Evolutionary conservation across 2,329 filamentous ascomycete species (phyloP).

Genomic region (Aureobasidium sp.): DNA sequence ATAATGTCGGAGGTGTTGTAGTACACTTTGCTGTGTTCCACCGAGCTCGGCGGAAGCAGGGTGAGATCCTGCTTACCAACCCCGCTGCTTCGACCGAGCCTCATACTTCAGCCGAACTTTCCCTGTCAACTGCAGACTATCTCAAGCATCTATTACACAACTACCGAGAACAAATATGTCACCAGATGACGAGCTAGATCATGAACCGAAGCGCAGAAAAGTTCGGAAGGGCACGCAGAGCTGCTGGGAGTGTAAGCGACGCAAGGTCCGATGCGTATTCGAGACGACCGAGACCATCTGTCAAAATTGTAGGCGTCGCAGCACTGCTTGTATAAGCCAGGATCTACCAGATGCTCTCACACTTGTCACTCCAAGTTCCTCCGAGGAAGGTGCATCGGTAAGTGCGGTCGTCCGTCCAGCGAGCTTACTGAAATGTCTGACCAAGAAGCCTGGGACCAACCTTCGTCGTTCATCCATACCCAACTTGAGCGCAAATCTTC

Average conservation of each 20-base stretch:
- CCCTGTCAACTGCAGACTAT: background rate
- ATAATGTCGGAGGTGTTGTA: background rate
- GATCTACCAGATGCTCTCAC: background rate
- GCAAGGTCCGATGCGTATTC: background rate
- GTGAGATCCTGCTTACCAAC: background rate
- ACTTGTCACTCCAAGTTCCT: background rate
- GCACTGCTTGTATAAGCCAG: background rate
- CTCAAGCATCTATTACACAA: too few species aligned
- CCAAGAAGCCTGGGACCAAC: background rate
- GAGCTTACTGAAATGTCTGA: background rate
- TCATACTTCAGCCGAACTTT: background rate
- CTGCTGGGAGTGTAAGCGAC: background rate
- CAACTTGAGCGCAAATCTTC: background rate
- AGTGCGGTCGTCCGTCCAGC: background rate
- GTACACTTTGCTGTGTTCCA: background rate
- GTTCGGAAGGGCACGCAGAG: background rate
- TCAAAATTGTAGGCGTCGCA: background rate
- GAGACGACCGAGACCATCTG: background rate
- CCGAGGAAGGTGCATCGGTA: background rate
- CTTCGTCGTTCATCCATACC: background rate
- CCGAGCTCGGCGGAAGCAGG: constrained; percentile 3
- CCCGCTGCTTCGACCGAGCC: background rate
- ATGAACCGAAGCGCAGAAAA: background rate
- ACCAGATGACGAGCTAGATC: background rate
- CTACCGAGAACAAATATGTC: background rate